Base-by-base conservation (phyloP, 805 yeast genomes). In the Ogataea nitratoaversa region DNA sequence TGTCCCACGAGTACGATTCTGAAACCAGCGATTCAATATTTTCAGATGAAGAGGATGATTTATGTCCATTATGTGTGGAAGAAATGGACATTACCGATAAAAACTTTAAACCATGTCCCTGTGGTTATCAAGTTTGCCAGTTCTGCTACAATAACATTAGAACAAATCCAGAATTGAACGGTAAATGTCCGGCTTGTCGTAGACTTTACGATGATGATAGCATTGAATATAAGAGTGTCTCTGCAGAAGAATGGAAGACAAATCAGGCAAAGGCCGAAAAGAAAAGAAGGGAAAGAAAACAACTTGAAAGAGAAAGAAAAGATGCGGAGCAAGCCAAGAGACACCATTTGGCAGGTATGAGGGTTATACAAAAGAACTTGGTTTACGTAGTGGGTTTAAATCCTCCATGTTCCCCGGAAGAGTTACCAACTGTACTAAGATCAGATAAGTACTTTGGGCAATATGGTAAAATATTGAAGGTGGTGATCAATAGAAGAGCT, bases 41-140 rank as follows among this genome's bases (percentile, higher is more conserved):
- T 46, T 79, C 87, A 31, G 95, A 85, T 52, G 89, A 82, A 43
- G 93, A 84, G 53, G 91, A 82, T 51, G 95, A 85, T 49, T 71
- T 73, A 50, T 82, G 96, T 67, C 99, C 99, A 41, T 76, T 93
- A 48, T 93, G 99, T 70, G 91, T 90, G 57, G 99, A 93, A 66
- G 97, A 93, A 61, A 82, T 93, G 89, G 99, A 93, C 64, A 80
- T 91, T 35, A 84, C 95, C 14, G 99, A 93, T 65, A 88, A 85
- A 58, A 87, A 89, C 67, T 93, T 93, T 72, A 88, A 84, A 63
- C 99, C 99, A n/a, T 93, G 99, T 70, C 98, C 98, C 1, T 93
- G 99, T 68, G 99, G 99, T 16, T 93, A 93, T 58, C 97, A 95
- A 62, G 86, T 93, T 43, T 93, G 99, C 63, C 98, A 91, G 71